Evolutionary conservation across 2,329 filamentous ascomycete species (phyloP).

Genomic region (Amylocarpus encephaloides): DNA sequence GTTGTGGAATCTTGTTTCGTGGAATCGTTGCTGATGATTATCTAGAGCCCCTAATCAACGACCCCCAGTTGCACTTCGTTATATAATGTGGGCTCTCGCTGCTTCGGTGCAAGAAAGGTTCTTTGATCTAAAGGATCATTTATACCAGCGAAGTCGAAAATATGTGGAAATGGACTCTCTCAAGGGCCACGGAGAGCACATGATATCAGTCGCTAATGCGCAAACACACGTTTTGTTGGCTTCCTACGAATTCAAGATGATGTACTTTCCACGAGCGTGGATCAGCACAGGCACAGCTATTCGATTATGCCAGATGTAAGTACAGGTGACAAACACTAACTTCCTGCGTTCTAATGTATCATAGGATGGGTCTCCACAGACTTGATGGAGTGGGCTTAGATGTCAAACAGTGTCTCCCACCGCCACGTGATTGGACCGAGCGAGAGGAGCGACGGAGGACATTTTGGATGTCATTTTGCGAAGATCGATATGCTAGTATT

Average conservation of each 20-base stretch:
- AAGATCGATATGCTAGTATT: constrained; percentile 89
- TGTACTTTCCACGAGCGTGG: constrained; percentile 96
- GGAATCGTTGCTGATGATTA: neutral
- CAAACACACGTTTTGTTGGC: constrained; percentile 78
- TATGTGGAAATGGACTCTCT: constrained; percentile 87
- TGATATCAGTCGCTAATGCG: constrained; percentile 78
- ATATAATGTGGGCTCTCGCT: constrained; percentile 95
- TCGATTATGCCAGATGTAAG: constrained; percentile 77
- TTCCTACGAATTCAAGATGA: constrained; percentile 91
- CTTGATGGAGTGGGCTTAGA: constrained; percentile 77
- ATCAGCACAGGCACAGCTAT: constrained; percentile 78
- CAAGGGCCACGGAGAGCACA: constrained; percentile 83
- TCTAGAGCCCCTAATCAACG: constrained; percentile 71
- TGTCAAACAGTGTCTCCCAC: constrained; percentile 84
- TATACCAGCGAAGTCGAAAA: constrained; percentile 83
- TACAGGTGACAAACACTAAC: constrained; percentile 41
- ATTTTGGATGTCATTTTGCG: constrained; percentile 90
- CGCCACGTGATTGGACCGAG: constrained; percentile 89
- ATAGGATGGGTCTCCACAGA: constrained; percentile 86
- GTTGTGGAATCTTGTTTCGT: constrained; percentile 8
- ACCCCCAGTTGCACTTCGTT: constrained; percentile 81
- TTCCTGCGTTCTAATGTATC: constrained; percentile 45
- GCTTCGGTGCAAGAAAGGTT: constrained; percentile 81
- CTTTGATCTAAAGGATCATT: constrained; percentile 70
- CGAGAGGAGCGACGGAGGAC: constrained; percentile 83